phyloP scores from a whole-genome alignment of 345 rosid species.

The Gossypium australe region DNA sequence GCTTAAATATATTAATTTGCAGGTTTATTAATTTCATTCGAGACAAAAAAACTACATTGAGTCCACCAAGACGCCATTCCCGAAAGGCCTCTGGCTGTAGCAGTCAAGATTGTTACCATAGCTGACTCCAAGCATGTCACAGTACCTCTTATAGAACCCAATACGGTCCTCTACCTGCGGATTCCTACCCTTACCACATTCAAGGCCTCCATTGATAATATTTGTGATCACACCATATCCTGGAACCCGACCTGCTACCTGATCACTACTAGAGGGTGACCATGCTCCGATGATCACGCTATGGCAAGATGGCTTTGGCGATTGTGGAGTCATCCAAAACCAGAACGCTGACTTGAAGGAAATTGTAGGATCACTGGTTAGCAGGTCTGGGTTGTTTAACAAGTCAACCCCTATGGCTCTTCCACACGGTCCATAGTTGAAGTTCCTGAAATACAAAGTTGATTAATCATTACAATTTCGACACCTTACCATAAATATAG shows the following conservation, averaged over 20 bases:
- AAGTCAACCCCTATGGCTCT: slow-evolving; percentile 46
- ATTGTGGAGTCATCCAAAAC: slow-evolving; percentile 71
- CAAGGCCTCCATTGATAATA: slow-evolving; percentile 60
- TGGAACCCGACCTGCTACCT: slow-evolving; percentile 32
- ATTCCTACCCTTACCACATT: slow-evolving; percentile 45
- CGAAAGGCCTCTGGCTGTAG: slow-evolving; percentile 39
- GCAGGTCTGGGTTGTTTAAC: slow-evolving; percentile 54
- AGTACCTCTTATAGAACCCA: slow-evolving; percentile 61
- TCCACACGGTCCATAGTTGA: slow-evolving; percentile 63
- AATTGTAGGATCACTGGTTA: slow-evolving; percentile 32
- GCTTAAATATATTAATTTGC: background rate
- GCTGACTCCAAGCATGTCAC: slow-evolving; percentile 34
- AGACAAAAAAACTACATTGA: background rate
- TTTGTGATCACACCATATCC: slow-evolving; percentile 56
- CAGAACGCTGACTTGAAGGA: slow-evolving; percentile 71
- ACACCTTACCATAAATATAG: background rate
- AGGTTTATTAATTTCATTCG: background rate
- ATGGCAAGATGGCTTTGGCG: slow-evolving; percentile 61
- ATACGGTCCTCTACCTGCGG: slow-evolving; percentile 41
- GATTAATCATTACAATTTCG: background rate
- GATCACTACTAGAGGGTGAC: slow-evolving; percentile 28
- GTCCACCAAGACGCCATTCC: background rate
- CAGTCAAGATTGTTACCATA: slow-evolving; percentile 61
- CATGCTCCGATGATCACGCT: slow-evolving; percentile 41
- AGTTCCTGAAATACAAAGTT: slow-evolving; percentile 37